Base-by-base conservation (phyloP, 192 early-diverging fungal genomes). In the Spinellus fusiger region DNA sequence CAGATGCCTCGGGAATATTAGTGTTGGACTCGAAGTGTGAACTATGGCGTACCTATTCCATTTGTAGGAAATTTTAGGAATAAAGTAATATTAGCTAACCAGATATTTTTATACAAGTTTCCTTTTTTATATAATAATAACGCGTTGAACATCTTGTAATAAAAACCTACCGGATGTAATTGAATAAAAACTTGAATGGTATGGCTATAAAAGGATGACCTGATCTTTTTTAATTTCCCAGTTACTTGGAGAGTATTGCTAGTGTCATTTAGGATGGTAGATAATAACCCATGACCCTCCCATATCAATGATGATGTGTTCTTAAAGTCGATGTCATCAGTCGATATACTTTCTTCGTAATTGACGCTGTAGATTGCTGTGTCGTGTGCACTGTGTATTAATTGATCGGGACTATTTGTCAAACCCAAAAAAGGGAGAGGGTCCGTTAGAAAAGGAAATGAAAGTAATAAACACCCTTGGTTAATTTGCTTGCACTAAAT, bases 231-330 rank as follows among this genome's bases (percentile, higher is more conserved):
- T 27, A 66, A 35, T 46, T 59, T 58, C 16, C 56, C 64, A 26
- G 52, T 53, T 7, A 60, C 57, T 20, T 49, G 58, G 9, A 48
- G 23, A 28, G 34, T 32, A 26, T 44, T 52, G 32, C 33, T 62
- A 56, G 46, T 28, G 54, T 50, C 32, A 15, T 51, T 49, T 33
- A 68, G 32, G 23, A 68, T 61, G 10, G 46, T 60, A 15, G 66
- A 68, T 47, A 62, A 55, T n/a, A 68, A 20, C 12, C 66, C 66
- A 56, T 68, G 66, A 8, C 66, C 59, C 33, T 68, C 66, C 59
- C 66, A 68, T 29, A 62, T 51, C 4, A 62, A 54, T 40, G 59
- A 50, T 8, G 31, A 31, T 15, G 47, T 35, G 35, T 61, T 34
- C 20, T 61, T 46, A 27, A 38, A 54, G 54, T 53, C 31, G 46